A percentile compares a stretch with the other conserved stretches of the same genome.
phyloP scores from a whole-genome alignment of 257 asterid species.

The Prunella vulgaris region DNA sequence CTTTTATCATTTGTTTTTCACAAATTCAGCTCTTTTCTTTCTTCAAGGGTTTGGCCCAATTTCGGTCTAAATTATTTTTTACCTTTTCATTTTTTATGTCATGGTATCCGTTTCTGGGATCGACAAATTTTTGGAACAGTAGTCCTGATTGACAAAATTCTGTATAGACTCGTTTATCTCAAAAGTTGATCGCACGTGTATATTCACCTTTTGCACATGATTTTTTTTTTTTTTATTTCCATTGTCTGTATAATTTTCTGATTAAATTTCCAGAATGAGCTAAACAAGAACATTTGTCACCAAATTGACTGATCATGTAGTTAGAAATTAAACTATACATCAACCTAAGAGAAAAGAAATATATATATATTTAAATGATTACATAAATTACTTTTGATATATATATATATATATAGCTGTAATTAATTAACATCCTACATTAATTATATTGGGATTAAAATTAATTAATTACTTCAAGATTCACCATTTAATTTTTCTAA shows the following conservation, averaged over 20 bases:
- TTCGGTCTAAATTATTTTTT: background rate
- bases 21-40: background rate
- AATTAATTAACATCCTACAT: background rate
- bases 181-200: too few relatives aligned
- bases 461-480: background rate
- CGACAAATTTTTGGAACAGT: too few relatives aligned
- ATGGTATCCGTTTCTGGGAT: too few relatives aligned
- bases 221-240: background rate
- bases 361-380: background rate
- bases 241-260: background rate
- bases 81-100: too few relatives aligned
- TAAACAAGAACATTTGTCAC: background rate
- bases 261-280: background rate
- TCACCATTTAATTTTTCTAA: background rate
- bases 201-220: too few relatives aligned
- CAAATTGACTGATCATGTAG: background rate
- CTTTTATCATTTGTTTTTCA: background rate
- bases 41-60: background rate
- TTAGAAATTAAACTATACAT: background rate
- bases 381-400: too few relatives aligned
- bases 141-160: too few relatives aligned
- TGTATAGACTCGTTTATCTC: too few relatives aligned
- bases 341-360: background rate
- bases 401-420: too few relatives aligned
- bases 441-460: background rate